Conservation (phyloP, 148 eudicot species). For the Silene latifolia region DNA sequence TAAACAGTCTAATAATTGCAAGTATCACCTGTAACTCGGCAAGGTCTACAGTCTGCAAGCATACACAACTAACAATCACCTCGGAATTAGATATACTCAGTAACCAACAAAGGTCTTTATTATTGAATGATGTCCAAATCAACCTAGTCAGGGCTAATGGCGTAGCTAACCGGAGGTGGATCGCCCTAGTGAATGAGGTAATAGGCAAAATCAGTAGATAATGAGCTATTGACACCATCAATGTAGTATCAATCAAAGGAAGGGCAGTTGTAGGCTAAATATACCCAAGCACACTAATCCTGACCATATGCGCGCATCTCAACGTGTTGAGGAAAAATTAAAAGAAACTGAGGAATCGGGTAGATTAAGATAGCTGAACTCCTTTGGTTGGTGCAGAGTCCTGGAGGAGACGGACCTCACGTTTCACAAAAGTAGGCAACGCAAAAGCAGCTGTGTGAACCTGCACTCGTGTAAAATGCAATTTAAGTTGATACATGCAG, state of each 20-base stretch:
- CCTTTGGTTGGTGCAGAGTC: background rate
- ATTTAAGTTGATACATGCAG: background rate
- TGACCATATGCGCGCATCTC: background rate
- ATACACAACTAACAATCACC: too few species aligned
- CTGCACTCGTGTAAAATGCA: slow-evolving; percentile 30
- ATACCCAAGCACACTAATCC: slow-evolving; percentile 11
- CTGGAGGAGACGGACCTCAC: slow-evolving; percentile 59
- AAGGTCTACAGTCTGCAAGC: too few species aligned
- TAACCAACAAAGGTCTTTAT: too few species aligned
- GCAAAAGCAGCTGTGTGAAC: slow-evolving; percentile 83
- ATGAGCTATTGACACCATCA: too few species aligned
- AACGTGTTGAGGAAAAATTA: background rate
- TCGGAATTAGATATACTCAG: too few species aligned
- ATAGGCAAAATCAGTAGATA: too few species aligned
- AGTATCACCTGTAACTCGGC: too few species aligned
- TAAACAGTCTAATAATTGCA: too few species aligned
- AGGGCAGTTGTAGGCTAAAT: background rate
- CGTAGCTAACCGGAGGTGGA: too few species aligned
- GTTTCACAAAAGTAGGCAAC: slow-evolving; percentile 69
- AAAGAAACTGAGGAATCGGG: background rate
- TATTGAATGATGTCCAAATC: too few species aligned
- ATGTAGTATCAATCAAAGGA: background rate
- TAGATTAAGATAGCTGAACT: slow-evolving; percentile 8
- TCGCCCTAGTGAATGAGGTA: too few species aligned
- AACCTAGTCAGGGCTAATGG: too few species aligned